Conservation (phyloP, 164 flowering plant species). For the Houttuynia cordata region DNA sequence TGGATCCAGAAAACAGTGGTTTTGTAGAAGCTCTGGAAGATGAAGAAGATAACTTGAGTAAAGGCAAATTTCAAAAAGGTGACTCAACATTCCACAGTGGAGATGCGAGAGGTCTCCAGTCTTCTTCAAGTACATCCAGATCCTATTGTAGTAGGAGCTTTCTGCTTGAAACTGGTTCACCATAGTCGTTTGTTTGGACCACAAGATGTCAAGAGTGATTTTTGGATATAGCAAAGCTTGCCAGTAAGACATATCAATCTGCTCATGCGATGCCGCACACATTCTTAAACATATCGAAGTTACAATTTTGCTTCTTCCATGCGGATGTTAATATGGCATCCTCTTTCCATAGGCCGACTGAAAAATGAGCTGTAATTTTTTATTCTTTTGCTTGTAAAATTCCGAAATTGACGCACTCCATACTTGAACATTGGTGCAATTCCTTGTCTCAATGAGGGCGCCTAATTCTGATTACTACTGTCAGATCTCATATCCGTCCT, state of each 20-base stretch:
- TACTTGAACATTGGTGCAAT: neutral
- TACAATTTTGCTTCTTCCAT: no score
- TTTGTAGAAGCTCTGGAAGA: conserved; percentile 53
- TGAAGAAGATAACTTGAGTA: conserved; percentile 51
- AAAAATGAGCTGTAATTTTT: neutral
- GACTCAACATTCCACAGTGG: conserved; percentile 51
- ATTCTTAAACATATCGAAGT: no score
- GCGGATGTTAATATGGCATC: no score
- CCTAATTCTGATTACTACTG: no score
- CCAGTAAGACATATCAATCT: no score
- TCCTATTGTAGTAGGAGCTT: conserved; percentile 91
- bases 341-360: no score
- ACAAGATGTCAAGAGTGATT: neutral
- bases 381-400: neutral
- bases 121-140: conserved; percentile 88
- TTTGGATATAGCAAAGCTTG: neutral
- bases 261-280: no score
- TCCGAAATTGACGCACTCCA: neutral
- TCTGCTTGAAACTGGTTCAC: conserved; percentile 76
- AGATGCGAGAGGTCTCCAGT: conserved; percentile 65
- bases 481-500: no score
- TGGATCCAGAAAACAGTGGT: conserved; percentile 66
- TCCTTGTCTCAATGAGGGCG: no score
- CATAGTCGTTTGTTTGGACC: conserved; percentile 15
- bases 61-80: conserved; percentile 38